Conservation (phyloP, 2,329 filamentous ascomycete genomes). For the Cladosporium velox region DNA sequence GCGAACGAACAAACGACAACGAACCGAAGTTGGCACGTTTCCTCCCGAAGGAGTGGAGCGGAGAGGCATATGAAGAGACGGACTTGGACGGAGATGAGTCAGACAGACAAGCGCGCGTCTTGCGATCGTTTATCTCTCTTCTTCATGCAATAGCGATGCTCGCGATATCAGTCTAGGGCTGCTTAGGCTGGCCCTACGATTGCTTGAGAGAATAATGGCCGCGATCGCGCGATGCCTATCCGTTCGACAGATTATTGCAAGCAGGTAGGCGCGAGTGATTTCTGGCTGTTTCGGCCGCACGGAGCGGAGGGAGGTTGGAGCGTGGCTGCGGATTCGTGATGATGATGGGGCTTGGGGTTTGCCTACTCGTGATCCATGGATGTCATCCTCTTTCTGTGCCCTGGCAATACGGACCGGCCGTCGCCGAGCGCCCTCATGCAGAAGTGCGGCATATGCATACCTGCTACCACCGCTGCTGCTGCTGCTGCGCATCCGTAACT, state of each 20-base stretch:
- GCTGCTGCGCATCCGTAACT: neutral
- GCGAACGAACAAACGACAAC: neutral
- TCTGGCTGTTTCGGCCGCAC: neutral
- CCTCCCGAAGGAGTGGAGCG: neutral
- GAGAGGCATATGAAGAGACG: neutral
- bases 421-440: neutral
- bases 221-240: slow-evolving; percentile 8
- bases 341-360: neutral
- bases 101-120: neutral
- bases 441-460: slow-evolving; percentile 5
- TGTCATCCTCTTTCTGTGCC: neutral
- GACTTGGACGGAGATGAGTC: neutral
- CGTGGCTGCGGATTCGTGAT: neutral
- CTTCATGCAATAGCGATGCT: neutral
- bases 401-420: neutral
- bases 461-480: neutral
- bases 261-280: neutral
- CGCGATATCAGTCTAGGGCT: neutral
- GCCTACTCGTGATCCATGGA: neutral
- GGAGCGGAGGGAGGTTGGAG: neutral
- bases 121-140: neutral
- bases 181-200: neutral
- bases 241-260: neutral
- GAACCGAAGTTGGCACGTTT: slow-evolving; percentile 4
- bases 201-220: neutral